Base-by-base conservation (phyloP, 352 stramenopile genomes). In the Phytophthora sojae region DNA sequence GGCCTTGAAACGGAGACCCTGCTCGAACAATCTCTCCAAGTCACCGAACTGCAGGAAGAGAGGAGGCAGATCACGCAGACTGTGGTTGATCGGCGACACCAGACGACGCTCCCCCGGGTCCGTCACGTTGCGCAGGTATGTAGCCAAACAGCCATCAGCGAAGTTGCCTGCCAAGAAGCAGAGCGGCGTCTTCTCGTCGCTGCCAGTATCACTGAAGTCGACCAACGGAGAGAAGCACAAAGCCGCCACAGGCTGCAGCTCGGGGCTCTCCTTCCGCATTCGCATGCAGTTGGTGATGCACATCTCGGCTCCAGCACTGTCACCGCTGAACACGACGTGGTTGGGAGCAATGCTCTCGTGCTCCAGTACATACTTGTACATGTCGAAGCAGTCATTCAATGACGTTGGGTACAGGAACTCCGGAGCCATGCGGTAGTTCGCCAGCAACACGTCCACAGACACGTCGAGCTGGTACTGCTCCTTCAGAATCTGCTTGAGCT, bases 341-440 rank as follows among this genome's bases (percentile, higher is more conserved):
- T 64, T 67, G 0, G 74, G 50, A 35, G 69, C 19, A 17, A 86
- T 19, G 12, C 69, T 51, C 44, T 82, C 63, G 2, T 53, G 44
- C 2, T 64, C 9, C 15, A 85, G 51, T 6, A 90, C 56, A 35
- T 82, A 71, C 50, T 86, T 72, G 60, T 82, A 85, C 60, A 81
- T 84, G 17, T 57, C 35, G 12, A 80, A 63, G 15, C 68, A 72
- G 67, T 90, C 82, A 49, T 90, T 67, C 12, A 78, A 53, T 7
- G 79, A 67, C 3, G 67, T 59, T 15, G 82, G 82, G 61, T 76
- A 90, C 42, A 68, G 47, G 52, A 71, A 61, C 42, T 85, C 63
- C 2, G 79, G 77, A 6, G 77, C 67, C 73, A 86, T 90, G 51
- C 77, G 82, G 73, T 88, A 90, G 64, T 86, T 90, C 23, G 75